A percentile compares a stretch with the other conserved stretches of the same genome.
Conservation (phyloP, 176 grass and related monocot species). For the Lolium perenne region DNA sequence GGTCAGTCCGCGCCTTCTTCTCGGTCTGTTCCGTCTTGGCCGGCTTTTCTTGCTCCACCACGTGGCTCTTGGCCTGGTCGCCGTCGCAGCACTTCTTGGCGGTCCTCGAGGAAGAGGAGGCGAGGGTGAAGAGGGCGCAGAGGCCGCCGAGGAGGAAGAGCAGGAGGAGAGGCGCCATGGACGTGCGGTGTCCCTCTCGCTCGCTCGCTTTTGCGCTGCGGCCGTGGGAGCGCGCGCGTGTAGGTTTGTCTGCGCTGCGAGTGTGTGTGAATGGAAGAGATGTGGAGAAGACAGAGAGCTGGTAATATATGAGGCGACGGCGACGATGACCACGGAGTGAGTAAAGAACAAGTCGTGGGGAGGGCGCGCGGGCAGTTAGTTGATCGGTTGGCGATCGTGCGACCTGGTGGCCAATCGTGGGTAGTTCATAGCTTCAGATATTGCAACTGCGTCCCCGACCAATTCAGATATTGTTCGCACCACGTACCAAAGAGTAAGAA, state of each 20-base stretch:
- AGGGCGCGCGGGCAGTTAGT: slow-evolving; percentile 9
- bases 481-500: no score
- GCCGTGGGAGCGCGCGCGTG: not conserved
- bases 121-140: slow-evolving; percentile 48
- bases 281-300: not conserved
- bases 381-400: slow-evolving; percentile 40
- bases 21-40: not conserved
- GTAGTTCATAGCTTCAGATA: not conserved
- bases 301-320: slow-evolving; percentile 36
- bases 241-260: not conserved
- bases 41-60: not conserved
- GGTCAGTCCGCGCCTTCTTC: not conserved
- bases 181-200: no score
- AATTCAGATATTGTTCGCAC: no score
- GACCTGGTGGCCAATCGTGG: slow-evolving; percentile 49
- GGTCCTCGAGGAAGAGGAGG: slow-evolving; percentile 32
- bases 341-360: not conserved
- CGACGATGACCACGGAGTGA: not conserved
- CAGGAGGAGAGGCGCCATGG: slow-evolving; percentile 65
- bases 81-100: slow-evolving; percentile 45
- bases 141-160: slow-evolving; percentile 62
- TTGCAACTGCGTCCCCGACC: no score
- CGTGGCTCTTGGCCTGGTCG: not conserved
- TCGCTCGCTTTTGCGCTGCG: not conserved
- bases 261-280: slow-evolving; percentile 49